These are phyloP conservation scores for Ustilago shanxiensis DNA, from an alignment of 1,284 basidiomycete species.

Conservation along the genomic window DNA sequence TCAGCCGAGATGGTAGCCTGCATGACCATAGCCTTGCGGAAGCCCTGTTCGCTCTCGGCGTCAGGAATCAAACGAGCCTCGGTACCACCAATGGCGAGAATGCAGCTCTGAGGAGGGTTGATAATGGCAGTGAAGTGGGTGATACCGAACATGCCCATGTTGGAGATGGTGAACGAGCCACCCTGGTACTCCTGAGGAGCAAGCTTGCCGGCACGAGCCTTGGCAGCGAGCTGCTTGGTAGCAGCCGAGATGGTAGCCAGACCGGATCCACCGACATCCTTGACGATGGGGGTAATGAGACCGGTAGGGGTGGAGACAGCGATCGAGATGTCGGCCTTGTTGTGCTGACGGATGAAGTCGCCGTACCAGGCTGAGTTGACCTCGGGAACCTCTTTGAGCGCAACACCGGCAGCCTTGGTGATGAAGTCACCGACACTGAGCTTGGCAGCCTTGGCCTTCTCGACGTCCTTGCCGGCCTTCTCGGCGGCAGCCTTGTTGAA, in stretches of 20 bases:
- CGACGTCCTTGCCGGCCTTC: slow-evolving; percentile 70
- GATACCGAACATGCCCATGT: slow-evolving; percentile 95
- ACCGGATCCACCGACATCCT: slow-evolving; percentile 90
- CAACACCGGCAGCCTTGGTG: slow-evolving; percentile 92
- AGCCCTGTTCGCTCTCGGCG: slow-evolving; percentile 83
- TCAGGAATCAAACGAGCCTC: slow-evolving; percentile 86
- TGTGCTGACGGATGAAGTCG: slow-evolving; percentile 95
- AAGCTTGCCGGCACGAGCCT: slow-evolving; percentile 96
- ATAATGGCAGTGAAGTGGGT: slow-evolving; percentile 98
- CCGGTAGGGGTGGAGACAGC: slow-evolving; percentile 97
- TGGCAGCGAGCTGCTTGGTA: slow-evolving; percentile 90
- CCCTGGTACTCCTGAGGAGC: slow-evolving; percentile 96
- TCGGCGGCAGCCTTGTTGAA: slow-evolving; percentile 80
- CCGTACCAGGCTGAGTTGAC: slow-evolving; percentile 98
- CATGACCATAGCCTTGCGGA: slow-evolving; percentile 80
- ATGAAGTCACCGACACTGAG: slow-evolving; percentile 99
- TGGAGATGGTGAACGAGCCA: slow-evolving; percentile 98
- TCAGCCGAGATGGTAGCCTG: slow-evolving; percentile 96
- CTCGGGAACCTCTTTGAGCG: slow-evolving; percentile 93
- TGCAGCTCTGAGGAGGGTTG: slow-evolving; percentile 98
- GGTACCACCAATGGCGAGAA: slow-evolving; percentile 94
- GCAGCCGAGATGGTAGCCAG: slow-evolving; percentile 91
- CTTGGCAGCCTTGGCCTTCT: slow-evolving; percentile 83
- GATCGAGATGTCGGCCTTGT: slow-evolving; percentile 95
- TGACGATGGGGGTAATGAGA: slow-evolving; percentile 97